phyloP scores from a whole-genome alignment of 495 filamentous ascomycete genomes.

The Schizothecium vesticola region DNA sequence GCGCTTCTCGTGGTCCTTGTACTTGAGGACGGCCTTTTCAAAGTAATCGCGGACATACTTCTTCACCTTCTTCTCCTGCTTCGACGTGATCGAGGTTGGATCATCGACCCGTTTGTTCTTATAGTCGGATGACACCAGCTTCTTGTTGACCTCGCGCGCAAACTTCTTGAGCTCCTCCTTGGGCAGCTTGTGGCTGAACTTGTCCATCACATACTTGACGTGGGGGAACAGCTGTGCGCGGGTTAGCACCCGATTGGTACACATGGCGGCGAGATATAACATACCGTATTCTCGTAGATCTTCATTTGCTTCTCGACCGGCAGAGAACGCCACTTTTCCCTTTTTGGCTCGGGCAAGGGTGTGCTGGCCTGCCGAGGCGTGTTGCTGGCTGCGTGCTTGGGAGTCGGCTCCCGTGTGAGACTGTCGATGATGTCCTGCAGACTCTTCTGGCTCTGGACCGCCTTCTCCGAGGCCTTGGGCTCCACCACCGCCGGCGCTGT shows the following conservation, averaged over 20 bases:
- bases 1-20: slow-evolving; percentile 59
- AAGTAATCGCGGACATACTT: slow-evolving; percentile 77
- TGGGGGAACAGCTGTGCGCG: slow-evolving; percentile 65
- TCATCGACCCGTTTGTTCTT: slow-evolving; percentile 79
- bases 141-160: slow-evolving; percentile 81
- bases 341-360: slow-evolving; percentile 56
- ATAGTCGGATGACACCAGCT: slow-evolving; percentile 82
- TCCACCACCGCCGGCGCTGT: slow-evolving; percentile 59
- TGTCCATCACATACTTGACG: slow-evolving; percentile 78
- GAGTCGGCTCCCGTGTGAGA: slow-evolving; percentile 59
- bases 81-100: slow-evolving; percentile 65
- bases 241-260: slow-evolving; percentile 21
- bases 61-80: slow-evolving; percentile 76
- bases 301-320: slow-evolving; percentile 85
- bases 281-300: slow-evolving; percentile 84
- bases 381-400: slow-evolving; percentile 44
- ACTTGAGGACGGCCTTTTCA: slow-evolving; percentile 75
- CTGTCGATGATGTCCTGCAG: slow-evolving; percentile 82
- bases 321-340: slow-evolving; percentile 77
- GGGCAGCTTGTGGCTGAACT: slow-evolving; percentile 76
- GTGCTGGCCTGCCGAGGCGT: slow-evolving; percentile 62
- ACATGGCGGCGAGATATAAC: slow-evolving; percentile 18
- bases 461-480: slow-evolving; percentile 60
- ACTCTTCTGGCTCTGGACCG: slow-evolving; percentile 44
- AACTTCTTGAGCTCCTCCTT: slow-evolving; percentile 85